These are phyloP conservation scores for Aspergillus kassunensis DNA, from an alignment of 495 filamentous ascomycete species.

Conservation along the genomic window DNA sequence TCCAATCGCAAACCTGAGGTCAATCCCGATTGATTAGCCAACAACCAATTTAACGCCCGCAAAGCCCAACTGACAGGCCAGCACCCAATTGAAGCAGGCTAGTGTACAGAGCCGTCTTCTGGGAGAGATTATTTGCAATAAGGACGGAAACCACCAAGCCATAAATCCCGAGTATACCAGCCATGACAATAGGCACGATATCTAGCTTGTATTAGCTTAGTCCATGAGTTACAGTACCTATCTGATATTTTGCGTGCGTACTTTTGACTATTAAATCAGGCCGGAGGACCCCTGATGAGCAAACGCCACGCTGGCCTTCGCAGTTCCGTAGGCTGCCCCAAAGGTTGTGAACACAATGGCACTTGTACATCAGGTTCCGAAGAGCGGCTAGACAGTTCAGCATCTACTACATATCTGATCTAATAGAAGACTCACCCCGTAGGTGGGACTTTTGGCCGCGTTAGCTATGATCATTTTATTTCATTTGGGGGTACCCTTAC, in stretches of 20 bases:
- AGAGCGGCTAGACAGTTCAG: no score
- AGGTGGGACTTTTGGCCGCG: no score
- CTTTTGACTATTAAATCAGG: slow-evolving; percentile 99
- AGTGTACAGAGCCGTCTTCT: slow-evolving; percentile 80
- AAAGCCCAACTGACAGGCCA: slow-evolving; percentile 90
- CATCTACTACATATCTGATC: no score
- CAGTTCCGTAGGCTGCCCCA: slow-evolving; percentile 95
- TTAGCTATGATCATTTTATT: no score
- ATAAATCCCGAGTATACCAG: slow-evolving; percentile 99
- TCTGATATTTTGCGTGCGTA: no score
- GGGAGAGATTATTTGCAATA: slow-evolving; percentile 84
- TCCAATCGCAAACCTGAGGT: slow-evolving; percentile 93
- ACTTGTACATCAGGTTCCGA: slow-evolving; percentile 95
- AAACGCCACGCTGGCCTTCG: slow-evolving; percentile 99
- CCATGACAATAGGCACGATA: slow-evolving; percentile 99
- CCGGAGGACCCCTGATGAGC: slow-evolving; percentile 92
- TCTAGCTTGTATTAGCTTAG: slow-evolving; percentile 53
- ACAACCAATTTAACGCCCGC: slow-evolving; percentile 97
- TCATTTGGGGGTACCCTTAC: no score
- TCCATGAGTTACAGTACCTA: neutral
- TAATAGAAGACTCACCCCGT: no score
- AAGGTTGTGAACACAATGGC: slow-evolving; percentile 99
- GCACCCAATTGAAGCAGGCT: slow-evolving; percentile 97
- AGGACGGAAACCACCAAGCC: slow-evolving; percentile 97
- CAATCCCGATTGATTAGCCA: slow-evolving; percentile 54